These are phyloP conservation scores for Aspergillus olivimuriae DNA, from an alignment of 495 filamentous ascomycete species.

Conservation along the genomic window DNA sequence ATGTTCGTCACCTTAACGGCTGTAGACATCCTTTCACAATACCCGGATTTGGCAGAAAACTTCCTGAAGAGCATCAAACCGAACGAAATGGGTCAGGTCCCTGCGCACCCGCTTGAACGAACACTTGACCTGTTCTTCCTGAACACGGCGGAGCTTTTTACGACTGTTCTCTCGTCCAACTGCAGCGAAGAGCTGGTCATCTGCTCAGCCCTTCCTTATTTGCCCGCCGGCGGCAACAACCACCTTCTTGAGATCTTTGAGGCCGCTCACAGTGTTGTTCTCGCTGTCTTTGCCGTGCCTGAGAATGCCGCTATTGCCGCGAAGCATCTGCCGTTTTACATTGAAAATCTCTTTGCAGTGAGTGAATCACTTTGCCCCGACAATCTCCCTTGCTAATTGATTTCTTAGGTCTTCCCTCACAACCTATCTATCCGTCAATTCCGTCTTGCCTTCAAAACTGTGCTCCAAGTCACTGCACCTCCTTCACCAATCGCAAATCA, in stretches of 20 bases:
- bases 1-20: slow-evolving; percentile 80
- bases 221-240: slow-evolving; percentile 57
- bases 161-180: slow-evolving; percentile 55
- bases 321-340: slow-evolving; percentile 76
- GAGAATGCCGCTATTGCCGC: slow-evolving; percentile 65
- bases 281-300: slow-evolving; percentile 76
- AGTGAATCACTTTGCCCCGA: slow-evolving; percentile 8
- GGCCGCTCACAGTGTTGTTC: slow-evolving; percentile 79
- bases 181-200: slow-evolving; percentile 69
- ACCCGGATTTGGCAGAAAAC: slow-evolving; percentile 59
- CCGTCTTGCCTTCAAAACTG: slow-evolving; percentile 83
- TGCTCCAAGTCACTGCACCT: slow-evolving; percentile 80
- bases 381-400: slow-evolving; percentile 6
- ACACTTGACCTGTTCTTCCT: slow-evolving; percentile 87
- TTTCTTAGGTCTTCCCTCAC: slow-evolving; percentile 59
- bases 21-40: slow-evolving; percentile 79
- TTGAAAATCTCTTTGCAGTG: slow-evolving; percentile 73
- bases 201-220: slow-evolving; percentile 68
- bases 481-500: slow-evolving; percentile 64
- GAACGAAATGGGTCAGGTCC: slow-evolving; percentile 54
- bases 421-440: slow-evolving; percentile 87
- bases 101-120: slow-evolving; percentile 67
- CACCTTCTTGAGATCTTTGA: slow-evolving; percentile 77
- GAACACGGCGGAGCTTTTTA: slow-evolving; percentile 83
- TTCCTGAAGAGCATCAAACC: slow-evolving; percentile 64